These are phyloP conservation scores for Scedosporium apiospermum DNA, from an alignment of 2,329 filamentous ascomycete genomes.

Conservation along the genomic window DNA sequence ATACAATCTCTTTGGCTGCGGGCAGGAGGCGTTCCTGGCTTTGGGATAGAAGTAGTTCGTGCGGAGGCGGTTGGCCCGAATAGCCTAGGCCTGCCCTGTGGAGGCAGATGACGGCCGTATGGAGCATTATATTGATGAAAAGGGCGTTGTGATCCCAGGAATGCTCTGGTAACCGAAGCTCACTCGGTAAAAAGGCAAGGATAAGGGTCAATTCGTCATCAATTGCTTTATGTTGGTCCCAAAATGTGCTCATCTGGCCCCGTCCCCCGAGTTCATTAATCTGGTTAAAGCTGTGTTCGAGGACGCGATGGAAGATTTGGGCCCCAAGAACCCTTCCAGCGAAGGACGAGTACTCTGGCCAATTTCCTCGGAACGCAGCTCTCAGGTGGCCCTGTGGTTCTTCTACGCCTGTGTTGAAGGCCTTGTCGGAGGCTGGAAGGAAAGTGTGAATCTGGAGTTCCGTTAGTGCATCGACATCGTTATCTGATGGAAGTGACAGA, in stretches of 20 bases:
- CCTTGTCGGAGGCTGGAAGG: conserved; percentile 70
- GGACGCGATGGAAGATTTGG: conserved; percentile 70
- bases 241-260: conserved; percentile 66
- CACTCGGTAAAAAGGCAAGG: conserved; percentile 68
- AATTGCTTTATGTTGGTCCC: conserved; percentile 74
- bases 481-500: background rate
- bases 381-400: conserved; percentile 55
- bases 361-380: conserved; percentile 51
- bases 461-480: conserved; percentile 2
- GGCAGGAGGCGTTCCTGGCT: conserved; percentile 67
- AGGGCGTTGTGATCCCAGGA: conserved; percentile 63
- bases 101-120: conserved; percentile 78
- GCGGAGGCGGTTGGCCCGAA: conserved; percentile 61
- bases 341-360: conserved; percentile 53
- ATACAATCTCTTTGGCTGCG: conserved; percentile 75
- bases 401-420: conserved; percentile 57
- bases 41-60: conserved; percentile 53
- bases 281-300: conserved; percentile 69
- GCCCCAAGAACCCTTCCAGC: conserved; percentile 65
- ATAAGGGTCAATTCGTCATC: conserved; percentile 73
- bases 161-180: conserved; percentile 61
- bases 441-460: conserved; percentile 57
- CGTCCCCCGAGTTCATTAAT: conserved; percentile 62
- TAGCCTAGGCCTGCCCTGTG: conserved; percentile 85
- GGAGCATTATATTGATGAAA: conserved; percentile 80